phyloP scores from a whole-genome alignment of 2,329 filamentous ascomycete species.

The Venturia effusa region DNA sequence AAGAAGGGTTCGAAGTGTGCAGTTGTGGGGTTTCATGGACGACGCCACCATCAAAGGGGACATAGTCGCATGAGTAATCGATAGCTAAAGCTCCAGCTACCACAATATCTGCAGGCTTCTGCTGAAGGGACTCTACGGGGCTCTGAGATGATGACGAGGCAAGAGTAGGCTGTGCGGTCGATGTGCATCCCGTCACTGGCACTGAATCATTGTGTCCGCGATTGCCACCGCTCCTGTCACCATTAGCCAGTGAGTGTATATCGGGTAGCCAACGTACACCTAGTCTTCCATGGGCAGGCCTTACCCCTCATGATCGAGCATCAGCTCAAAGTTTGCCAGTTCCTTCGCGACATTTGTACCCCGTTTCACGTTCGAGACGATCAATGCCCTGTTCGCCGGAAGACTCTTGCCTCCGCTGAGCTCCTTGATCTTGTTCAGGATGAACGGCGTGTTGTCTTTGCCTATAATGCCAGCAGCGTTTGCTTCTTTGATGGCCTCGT shows the following conservation, averaged over 20 bases:
- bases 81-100: constrained; percentile 86
- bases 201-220: no score
- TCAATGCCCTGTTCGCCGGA: constrained; percentile 59
- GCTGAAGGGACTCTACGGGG: not conserved
- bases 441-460: constrained; percentile 73
- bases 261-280: not conserved
- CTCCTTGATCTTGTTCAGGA: constrained; percentile 68
- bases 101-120: constrained; percentile 48
- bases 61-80: constrained; percentile 76
- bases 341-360: constrained; percentile 56
- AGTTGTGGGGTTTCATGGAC: constrained; percentile 36
- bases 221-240: not conserved
- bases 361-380: constrained; percentile 55
- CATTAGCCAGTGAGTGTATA: not conserved
- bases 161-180: not conserved
- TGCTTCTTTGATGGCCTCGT: constrained; percentile 28
- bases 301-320: constrained; percentile 22
- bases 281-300: constrained; percentile 14
- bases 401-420: constrained; percentile 63
- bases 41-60: constrained; percentile 31
- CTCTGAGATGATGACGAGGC: not conserved
- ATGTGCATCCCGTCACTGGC: not conserved
- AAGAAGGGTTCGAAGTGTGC: constrained; percentile 77
- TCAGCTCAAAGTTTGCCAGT: constrained; percentile 31
- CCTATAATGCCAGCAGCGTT: constrained; percentile 44